These are phyloP conservation scores for Trichocladium antarcticum DNA, from an alignment of 495 filamentous ascomycete genomes.

Conservation along the genomic window DNA sequence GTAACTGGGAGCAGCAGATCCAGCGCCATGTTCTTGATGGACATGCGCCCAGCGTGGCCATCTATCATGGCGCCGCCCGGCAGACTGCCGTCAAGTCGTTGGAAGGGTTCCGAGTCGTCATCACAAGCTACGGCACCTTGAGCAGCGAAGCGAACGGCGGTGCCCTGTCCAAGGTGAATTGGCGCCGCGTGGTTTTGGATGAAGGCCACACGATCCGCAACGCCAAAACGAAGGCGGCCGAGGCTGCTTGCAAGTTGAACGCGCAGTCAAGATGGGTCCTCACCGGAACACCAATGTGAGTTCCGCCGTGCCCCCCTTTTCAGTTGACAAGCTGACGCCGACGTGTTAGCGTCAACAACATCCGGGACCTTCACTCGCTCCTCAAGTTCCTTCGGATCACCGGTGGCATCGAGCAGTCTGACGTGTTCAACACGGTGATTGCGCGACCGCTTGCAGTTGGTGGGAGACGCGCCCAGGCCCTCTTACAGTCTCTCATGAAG, in stretches of 20 bases:
- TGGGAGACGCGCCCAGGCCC: slow-evolving; percentile 39
- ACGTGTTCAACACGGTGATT: slow-evolving; percentile 65
- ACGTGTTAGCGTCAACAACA: slow-evolving; percentile 47
- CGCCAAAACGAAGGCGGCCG: slow-evolving; percentile 55
- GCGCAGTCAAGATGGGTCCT: slow-evolving; percentile 73
- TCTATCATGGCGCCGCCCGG: slow-evolving; percentile 60
- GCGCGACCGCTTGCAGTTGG: slow-evolving; percentile 57
- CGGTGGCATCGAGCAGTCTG: slow-evolving; percentile 63
- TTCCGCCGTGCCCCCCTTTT: not conserved
- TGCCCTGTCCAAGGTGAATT: slow-evolving; percentile 55
- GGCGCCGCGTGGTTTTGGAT: slow-evolving; percentile 76
- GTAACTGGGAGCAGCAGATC: slow-evolving; percentile 83
- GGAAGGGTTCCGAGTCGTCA: slow-evolving; percentile 55
- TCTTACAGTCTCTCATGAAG: slow-evolving; percentile 68
- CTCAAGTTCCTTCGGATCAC: slow-evolving; percentile 67
- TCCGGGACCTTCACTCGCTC: slow-evolving; percentile 75
- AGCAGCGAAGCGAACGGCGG: slow-evolving; percentile 29
- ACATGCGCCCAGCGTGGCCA: slow-evolving; percentile 50
- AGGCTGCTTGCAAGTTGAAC: slow-evolving; percentile 53
- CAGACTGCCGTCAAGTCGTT: slow-evolving; percentile 48
- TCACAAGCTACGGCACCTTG: slow-evolving; percentile 69
- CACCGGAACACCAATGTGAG: slow-evolving; percentile 66
- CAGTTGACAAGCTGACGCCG: not conserved
- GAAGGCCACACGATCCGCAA: slow-evolving; percentile 85
- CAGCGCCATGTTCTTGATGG: slow-evolving; percentile 55